Base-by-base conservation (phyloP, 352 stramenopile species). In the Globisporangium acanthophoron region DNA sequence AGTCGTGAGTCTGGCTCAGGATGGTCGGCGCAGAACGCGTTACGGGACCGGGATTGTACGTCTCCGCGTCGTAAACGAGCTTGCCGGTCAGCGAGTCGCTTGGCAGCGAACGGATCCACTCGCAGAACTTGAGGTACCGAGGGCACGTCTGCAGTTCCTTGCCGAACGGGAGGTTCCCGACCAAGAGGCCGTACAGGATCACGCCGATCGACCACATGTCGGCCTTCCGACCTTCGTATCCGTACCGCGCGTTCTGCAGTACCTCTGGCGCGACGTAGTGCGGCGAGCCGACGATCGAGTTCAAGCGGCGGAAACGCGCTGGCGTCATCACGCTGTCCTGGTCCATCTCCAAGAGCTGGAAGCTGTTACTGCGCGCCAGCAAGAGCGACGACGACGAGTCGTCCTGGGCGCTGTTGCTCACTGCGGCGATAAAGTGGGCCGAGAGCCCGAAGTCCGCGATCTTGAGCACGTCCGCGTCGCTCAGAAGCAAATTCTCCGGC, bases 191-290 rank as follows among this genome's bases (percentile, higher is more conserved):
- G 57, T 97, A 98, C 21, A 98, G 47, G 50, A 98, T 98, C 16
- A 98, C 91, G 33, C 93, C 93, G 54, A 91, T 88, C 27, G 86
- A 96, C 90, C 90, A 98, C 73, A 96, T 94, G 67, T 98, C 93
- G 1, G 89, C 90, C 61, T 98, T 97, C 40, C 80, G 77, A 6
- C 90, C 90, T 60, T 97, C 90, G 61, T 97, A 97, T 24, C 90
- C 90, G 64, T 90, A 90, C 1, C 83, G 78, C 12, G 83, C 80
- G 55, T 92, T 92, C 64, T 92, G 78, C 51, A 98, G 82, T 18
- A 99, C 94, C 68, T 99, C 96, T 0, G 96, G 96, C 1, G 96
- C 96, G 13, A 98, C 94, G 62, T 99, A 99, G 56, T 98, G 95
- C 9, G 96, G 96, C 13, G 94, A 98, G 2, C 96, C 96, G 16